A percentile compares a stretch with the other conserved stretches of the same genome.
Conservation (phyloP, 2,329 filamentous ascomycete genomes). For the Alternaria brassicicola region DNA sequence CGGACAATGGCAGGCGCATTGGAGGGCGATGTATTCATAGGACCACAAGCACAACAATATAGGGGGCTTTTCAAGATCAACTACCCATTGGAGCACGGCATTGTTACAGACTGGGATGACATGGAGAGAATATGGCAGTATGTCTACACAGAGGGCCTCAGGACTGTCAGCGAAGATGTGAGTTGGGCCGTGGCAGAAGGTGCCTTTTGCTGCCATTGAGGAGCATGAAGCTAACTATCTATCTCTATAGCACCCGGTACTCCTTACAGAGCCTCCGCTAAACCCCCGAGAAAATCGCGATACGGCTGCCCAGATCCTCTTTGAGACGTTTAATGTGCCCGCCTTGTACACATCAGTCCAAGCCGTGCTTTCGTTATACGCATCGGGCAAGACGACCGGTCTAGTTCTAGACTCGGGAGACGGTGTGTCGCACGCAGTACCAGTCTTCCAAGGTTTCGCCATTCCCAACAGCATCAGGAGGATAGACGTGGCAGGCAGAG, state of each 20-base stretch:
- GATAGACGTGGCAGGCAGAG: constrained; percentile 93
- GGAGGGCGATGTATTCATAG: constrained; percentile 97
- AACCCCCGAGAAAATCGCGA: constrained; percentile 97
- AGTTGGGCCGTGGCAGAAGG: constrained; percentile 29
- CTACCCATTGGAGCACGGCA: constrained; percentile 95
- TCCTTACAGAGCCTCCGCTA: constrained; percentile 92
- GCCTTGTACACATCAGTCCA: constrained; percentile 97
- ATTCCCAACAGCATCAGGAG: constrained; percentile 94
- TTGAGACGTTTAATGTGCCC: constrained; percentile 98
- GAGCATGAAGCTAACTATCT: constrained; percentile 18
- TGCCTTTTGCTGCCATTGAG: constrained; percentile 12
- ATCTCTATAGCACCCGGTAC: constrained; percentile 77
- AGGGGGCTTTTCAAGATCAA: constrained; percentile 92
- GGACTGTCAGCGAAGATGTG: constrained; percentile 96
- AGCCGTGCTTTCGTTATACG: constrained; percentile 93
- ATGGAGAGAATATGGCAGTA: constrained; percentile 99
- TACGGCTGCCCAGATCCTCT: constrained; percentile 94
- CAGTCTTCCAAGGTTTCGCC: constrained; percentile 96
- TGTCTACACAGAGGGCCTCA: constrained; percentile 93
- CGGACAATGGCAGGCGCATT: constrained; percentile 94
- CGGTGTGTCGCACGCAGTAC: constrained; percentile 95
- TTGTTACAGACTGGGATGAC: constrained; percentile 99
- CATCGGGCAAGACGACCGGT: constrained; percentile 92
- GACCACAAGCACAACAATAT: constrained; percentile 86
- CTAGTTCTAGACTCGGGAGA: constrained; percentile 95